Conservation (phyloP, 2,329 filamentous ascomycete genomes). For the Trichoderma atrobrunneum region DNA sequence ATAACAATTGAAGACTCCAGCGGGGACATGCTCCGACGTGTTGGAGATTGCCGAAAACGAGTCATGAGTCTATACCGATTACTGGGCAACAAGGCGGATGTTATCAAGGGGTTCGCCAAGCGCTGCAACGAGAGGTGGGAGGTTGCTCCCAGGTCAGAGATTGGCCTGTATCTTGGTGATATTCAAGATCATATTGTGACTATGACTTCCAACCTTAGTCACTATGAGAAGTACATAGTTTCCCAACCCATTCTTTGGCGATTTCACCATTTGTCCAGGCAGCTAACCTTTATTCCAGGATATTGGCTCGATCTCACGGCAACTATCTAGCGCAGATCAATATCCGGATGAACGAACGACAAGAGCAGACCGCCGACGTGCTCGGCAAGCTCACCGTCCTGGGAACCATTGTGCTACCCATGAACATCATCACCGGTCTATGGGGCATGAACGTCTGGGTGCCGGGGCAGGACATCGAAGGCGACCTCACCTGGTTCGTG, state of each 20-base stretch:
- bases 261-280: neutral
- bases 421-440: constrained; percentile 98
- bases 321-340: constrained; percentile 99
- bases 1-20: constrained; percentile 47
- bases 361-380: constrained; percentile 93
- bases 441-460: constrained; percentile 99
- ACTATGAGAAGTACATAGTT: constrained; percentile 93
- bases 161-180: constrained; percentile 95
- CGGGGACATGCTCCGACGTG: constrained; percentile 83
- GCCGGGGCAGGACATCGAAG: constrained; percentile 81
- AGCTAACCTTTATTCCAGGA: constrained; percentile 47
- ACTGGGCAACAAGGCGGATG: constrained; percentile 94
- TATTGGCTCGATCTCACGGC: constrained; percentile 84
- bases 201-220: constrained; percentile 93
- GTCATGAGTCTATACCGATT: constrained; percentile 95
- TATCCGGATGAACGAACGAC: constrained; percentile 96
- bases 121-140: constrained; percentile 98
- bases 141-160: constrained; percentile 89
- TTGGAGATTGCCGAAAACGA: constrained; percentile 92
- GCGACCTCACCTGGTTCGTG: constrained; percentile 72
- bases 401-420: constrained; percentile 93
- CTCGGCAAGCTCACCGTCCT: constrained; percentile 92
- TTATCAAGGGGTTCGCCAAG: constrained; percentile 98
- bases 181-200: constrained; percentile 99
- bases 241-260: neutral